Evolutionary conservation across 345 rosid genomes (phyloP), one percentile per base, ranked within the genome.

Genomic region (Eucalyptus sp.): DNA sequence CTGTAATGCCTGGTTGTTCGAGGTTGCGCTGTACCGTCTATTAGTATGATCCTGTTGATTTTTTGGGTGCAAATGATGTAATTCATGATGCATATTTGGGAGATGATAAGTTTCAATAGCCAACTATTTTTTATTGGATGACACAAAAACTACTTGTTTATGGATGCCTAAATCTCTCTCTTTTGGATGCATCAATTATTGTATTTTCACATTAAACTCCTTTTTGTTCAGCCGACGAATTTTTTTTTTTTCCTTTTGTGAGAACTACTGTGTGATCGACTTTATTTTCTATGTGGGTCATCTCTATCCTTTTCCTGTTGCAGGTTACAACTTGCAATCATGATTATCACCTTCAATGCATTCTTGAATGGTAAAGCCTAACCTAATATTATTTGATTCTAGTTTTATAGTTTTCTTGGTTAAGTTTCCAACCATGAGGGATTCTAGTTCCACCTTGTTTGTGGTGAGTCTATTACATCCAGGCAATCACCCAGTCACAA

Each of bases 271-370:
- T 86, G 84, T 41, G 24, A 76, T 41, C 81, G 2, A 71, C 44
- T 33, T 86, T 76, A 44, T 86, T 86, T 89, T 16, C 52, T 43
- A 37, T 51, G 29, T 24, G 37, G n/a, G 44, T 71, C 16, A 20
- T 48, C 87, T 52, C n/a, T 86, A 22, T 52, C 56, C 71, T 46
- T 87, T 89, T 44, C 50, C 87, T 84, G 88, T 89, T 91, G 88
- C 94, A 97, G 99, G 94, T 93, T 49, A 97, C 99, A 4, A 91
- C 95, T 91, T 97, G 99, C 97, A 97, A 93, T 86, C 99, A 97
- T 90, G 98, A 96, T 76, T 97, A 96, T 91, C 99, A 97, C 90
- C 98, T 97, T 86, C 99, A 97, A 51, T 97, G 99, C 90, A 96
- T 97, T 92, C 94, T 96, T 87, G 99, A 96, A 90, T 97, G 99